phyloP scores from a whole-genome alignment of 1,284 basidiomycete genomes.

The Fereydounia khargensis region DNA sequence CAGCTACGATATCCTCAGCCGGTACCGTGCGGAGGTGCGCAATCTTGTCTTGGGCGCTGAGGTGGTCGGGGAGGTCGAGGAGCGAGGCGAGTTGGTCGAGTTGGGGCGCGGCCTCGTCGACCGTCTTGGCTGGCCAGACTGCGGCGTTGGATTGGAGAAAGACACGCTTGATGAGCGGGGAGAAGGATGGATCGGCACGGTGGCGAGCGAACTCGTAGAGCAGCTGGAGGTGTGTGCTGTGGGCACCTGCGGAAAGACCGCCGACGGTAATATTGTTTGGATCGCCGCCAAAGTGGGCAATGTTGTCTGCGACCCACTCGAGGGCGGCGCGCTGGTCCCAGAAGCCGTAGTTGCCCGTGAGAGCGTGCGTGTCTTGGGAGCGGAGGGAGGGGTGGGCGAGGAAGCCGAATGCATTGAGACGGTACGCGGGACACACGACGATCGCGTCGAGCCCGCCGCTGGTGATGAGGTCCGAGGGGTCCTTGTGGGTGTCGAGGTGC shows the following conservation, averaged over 20 bases:
- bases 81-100: conserved; percentile 16
- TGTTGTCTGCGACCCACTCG: conserved; percentile 46
- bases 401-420: conserved; percentile 37
- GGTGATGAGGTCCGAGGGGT: conserved; percentile 21
- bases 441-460: conserved; percentile 11
- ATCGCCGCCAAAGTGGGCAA: conserved; percentile 49
- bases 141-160: conserved; percentile 34
- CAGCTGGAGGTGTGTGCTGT: conserved; percentile 53
- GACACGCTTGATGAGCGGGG: conserved; percentile 18
- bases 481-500: conserved; percentile 3
- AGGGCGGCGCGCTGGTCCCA: conserved; percentile 37
- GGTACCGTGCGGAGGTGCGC: conserved; percentile 10
- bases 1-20: conserved; percentile 6
- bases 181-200: conserved; percentile 5
- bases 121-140: conserved; percentile 20
- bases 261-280: conserved; percentile 47
- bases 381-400: conserved; percentile 18
- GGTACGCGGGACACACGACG: conserved; percentile 26
- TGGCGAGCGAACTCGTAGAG: conserved; percentile 44
- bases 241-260: conserved; percentile 55
- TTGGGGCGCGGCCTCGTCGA: conserved; percentile 19
- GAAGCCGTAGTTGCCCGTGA: conserved; percentile 37
- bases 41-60: conserved; percentile 14
- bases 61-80: conserved; percentile 2
- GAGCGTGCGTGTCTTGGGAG: conserved; percentile 8